Conservation (phyloP, 2,329 filamentous ascomycete genomes). For the Sphaerulina vaccinii region DNA sequence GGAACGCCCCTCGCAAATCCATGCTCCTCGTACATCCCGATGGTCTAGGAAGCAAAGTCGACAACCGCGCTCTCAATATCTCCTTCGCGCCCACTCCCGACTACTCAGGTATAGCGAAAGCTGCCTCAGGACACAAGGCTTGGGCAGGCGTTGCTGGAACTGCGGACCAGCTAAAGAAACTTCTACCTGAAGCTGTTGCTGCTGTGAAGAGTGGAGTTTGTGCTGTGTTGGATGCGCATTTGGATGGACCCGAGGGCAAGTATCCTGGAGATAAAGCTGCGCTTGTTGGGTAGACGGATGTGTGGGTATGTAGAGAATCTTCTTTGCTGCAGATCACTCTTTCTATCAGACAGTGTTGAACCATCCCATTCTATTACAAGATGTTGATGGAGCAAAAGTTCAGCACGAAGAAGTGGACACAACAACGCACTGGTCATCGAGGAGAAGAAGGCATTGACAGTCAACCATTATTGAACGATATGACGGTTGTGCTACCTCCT, state of each 20-base stretch:
- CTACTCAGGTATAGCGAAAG: conserved; percentile 66
- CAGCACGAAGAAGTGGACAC: too few species aligned
- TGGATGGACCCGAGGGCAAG: conserved; percentile 58
- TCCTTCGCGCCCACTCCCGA: conserved; percentile 65
- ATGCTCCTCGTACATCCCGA: conserved; percentile 65
- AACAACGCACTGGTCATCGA: too few species aligned
- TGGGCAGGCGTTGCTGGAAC: conserved; percentile 62
- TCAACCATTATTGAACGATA: too few species aligned
- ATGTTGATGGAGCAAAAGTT: too few species aligned
- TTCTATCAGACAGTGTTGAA: too few species aligned
- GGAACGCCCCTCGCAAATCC: conserved; percentile 64
- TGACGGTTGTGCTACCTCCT: too few species aligned
- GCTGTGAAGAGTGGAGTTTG: conserved; percentile 56
- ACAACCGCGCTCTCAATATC: conserved; percentile 65
- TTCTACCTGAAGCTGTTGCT: conserved; percentile 58
- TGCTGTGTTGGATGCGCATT: conserved; percentile 63
- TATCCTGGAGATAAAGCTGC: conserved; percentile 44
- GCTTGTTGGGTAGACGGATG: conserved; percentile 18
- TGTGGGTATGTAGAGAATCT: too few species aligned
- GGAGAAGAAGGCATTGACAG: too few species aligned
- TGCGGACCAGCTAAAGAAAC: conserved; percentile 53
- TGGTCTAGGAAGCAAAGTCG: conserved; percentile 60
- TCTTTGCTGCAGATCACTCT: too few species aligned
- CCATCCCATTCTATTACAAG: too few species aligned
- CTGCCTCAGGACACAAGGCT: conserved; percentile 60